Evolutionary conservation across 768 basidiomycete genomes (phyloP), one percentile per base, ranked within the genome.

Genomic region (Mycena galopus): DNA sequence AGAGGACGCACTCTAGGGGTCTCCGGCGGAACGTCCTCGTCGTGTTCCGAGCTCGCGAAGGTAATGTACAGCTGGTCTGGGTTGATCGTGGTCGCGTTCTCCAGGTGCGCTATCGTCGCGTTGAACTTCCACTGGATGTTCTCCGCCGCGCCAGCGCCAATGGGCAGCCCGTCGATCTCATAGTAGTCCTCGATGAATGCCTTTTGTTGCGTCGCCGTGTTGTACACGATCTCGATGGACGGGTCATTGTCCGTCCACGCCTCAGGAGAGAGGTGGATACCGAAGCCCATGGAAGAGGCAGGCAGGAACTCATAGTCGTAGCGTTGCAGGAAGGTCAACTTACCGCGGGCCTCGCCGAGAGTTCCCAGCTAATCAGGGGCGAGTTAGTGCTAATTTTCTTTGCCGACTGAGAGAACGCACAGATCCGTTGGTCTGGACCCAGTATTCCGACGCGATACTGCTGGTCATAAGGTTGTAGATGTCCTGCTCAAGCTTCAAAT

Each of bases 171-270:
- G 39, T 37, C 14, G 65, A 83, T 81, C 21, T 82, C 80, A 67
- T 87, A 88, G 74, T 83, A 85, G 75, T 88, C 86, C 77, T 88
- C 86, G 59, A 88, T 88, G 70, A 79, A 88, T 1, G 87, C 87
- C 9, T 81, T 78, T 67, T 85, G 83, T 25, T 81, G 74, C 60
- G 77, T 73, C 5, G 76, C 78, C 19, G 74, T 75, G 63, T 88
- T 88, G 72, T 88, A 88, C 2, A 83, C 77, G 12, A 88, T 78
- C 68, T 84, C 82, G 70, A 88, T 87, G 42, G 76, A 74, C 27
- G 86, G 83, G 25, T 79, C 82, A 71, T 90, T 89, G 77, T 88
- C 88, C 4, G 84, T 84, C 88, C 88, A 89, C 7, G 83, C 81
- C 9, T 70, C 76, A 0, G 82, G 79, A 35, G 85, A 82, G 8